Conservation (phyloP, 1,284 basidiomycete genomes). For the Puccinia brachypodii region DNA sequence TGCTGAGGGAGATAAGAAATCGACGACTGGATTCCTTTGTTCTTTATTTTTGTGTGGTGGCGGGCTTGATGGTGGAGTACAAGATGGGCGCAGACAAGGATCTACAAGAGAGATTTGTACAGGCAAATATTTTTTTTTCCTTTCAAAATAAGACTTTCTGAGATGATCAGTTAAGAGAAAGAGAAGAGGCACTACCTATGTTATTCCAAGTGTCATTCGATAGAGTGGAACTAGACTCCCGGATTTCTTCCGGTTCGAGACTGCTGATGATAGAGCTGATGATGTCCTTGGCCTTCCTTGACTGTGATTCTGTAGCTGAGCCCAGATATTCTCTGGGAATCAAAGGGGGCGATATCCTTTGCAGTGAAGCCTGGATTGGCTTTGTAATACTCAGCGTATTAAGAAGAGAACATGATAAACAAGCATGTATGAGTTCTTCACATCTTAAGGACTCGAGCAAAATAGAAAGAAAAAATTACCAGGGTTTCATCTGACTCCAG, state of each 20-base stretch:
- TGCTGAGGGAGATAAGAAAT: constrained; percentile 13
- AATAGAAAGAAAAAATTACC: background rate
- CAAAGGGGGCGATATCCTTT: constrained; percentile 23
- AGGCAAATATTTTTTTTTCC: background rate
- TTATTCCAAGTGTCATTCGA: constrained; percentile 22
- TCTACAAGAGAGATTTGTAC: background rate
- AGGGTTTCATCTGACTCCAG: constrained; percentile 1
- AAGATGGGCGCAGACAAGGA: constrained; percentile 5
- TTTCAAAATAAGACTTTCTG: background rate
- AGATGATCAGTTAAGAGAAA: background rate
- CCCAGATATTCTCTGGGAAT: background rate
- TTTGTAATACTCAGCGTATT: background rate
- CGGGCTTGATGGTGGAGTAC: constrained; percentile 24
- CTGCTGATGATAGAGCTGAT: background rate
- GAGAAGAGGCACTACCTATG: background rate
- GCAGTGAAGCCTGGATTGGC: background rate
- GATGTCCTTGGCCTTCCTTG: background rate
- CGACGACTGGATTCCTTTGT: background rate
- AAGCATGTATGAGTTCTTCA: background rate
- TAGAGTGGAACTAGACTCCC: constrained; percentile 1
- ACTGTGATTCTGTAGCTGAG: background rate
- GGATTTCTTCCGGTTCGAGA: constrained; percentile 13
- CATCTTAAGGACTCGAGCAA: background rate
- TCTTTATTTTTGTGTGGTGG: background rate
- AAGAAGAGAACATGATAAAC: background rate